Percentiles rank a stretch among this genome's conserved stretches.
Conservation (phyloP, 73 alveolate genomes). For the Paramecium octaurelia region DNA sequence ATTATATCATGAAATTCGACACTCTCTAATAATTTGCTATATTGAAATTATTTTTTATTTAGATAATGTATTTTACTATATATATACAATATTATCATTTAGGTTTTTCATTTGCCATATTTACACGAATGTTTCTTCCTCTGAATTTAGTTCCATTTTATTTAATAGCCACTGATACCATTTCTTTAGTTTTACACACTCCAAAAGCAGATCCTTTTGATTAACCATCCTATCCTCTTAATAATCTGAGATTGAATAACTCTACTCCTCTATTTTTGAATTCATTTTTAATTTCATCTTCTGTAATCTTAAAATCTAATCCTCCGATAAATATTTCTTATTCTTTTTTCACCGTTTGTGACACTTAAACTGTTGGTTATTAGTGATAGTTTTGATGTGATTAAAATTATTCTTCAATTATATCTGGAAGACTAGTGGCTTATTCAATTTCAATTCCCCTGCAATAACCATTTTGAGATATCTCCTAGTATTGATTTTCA, state of each 20-base stretch:
- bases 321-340: conserved; percentile 63
- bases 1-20: too few relatives aligned
- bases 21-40: too few relatives aligned
- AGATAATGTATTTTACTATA: not conserved
- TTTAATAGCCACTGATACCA: conserved; percentile 27
- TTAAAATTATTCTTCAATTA: conserved; percentile 30
- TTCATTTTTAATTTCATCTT: not conserved
- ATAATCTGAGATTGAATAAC: conserved; percentile 14
- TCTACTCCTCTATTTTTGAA: conserved; percentile 46
- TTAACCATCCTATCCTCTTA: conserved; percentile 59
- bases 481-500: not conserved
- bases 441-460: conserved; percentile 28
- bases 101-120: conserved; percentile 58
- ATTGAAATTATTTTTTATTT: too few relatives aligned
- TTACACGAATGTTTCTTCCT: conserved; percentile 49
- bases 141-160: conserved; percentile 47
- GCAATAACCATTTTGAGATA: not conserved
- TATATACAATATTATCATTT: not conserved
- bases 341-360: conserved; percentile 42
- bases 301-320: conserved; percentile 37
- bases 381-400: not conserved
- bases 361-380: not conserved
- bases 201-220: conserved; percentile 59
- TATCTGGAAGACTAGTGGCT: conserved; percentile 46
- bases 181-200: conserved; percentile 32